Conservation (phyloP, 2,329 filamentous ascomycete genomes). For the Pezicula neosporulosa region DNA sequence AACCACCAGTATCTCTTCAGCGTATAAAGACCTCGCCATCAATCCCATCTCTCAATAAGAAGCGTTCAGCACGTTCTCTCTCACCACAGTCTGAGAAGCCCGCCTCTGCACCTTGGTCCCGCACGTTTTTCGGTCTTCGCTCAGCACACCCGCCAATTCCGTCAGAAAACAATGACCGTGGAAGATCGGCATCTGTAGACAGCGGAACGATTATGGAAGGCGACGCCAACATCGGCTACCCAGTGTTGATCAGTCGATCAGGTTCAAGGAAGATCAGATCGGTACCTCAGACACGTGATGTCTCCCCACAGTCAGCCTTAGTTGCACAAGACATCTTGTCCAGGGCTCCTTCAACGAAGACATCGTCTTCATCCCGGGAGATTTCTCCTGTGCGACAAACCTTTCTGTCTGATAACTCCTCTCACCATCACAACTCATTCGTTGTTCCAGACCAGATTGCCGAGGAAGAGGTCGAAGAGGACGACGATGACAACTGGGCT, state of each 20-base stretch:
- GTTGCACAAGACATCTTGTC: slow-evolving; percentile 7
- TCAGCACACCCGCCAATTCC: slow-evolving; percentile 6
- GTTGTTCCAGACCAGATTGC: slow-evolving; percentile 43
- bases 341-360: slow-evolving; percentile 45
- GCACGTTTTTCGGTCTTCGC: slow-evolving; percentile 24
- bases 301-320: slow-evolving; percentile 14
- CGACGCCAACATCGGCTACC: slow-evolving; percentile 6
- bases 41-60: slow-evolving; percentile 19
- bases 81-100: slow-evolving; percentile 21
- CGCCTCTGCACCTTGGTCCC: slow-evolving; percentile 20
- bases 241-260: slow-evolving; percentile 3
- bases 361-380: slow-evolving; percentile 27
- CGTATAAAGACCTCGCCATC: slow-evolving; percentile 41
- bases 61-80: slow-evolving; percentile 21
- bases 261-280: slow-evolving; percentile 9
- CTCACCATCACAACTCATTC: slow-evolving; percentile 26
- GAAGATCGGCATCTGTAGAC: slow-evolving; percentile 17
- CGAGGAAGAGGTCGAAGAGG: slow-evolving; percentile 48
- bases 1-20: slow-evolving; percentile 39
- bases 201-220: slow-evolving; percentile 7
- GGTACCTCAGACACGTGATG: slow-evolving; percentile 13
- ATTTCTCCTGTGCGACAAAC: slow-evolving; percentile 44
- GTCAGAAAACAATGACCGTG: slow-evolving; percentile 14
- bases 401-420: slow-evolving; percentile 28
- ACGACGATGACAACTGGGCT: slow-evolving; percentile 64